Evolutionary conservation across 768 basidiomycete genomes (phyloP).

Genomic region (Mycena vitilis): DNA sequence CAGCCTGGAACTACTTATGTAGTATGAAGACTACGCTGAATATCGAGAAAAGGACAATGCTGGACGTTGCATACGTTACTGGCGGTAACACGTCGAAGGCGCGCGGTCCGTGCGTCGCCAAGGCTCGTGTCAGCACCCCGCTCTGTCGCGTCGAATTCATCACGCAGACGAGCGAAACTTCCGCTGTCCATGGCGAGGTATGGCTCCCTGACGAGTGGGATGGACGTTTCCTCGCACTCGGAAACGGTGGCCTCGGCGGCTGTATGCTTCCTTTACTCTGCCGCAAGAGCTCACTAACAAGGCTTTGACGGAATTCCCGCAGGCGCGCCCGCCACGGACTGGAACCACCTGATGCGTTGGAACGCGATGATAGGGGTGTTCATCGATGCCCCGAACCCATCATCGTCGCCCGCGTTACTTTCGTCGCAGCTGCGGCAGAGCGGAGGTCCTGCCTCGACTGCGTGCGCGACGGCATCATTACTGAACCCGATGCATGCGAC

Average conservation of each 20-base stretch:
- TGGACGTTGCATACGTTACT: constrained; percentile 18
- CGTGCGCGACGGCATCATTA: constrained; percentile 39
- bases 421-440: constrained; percentile 28
- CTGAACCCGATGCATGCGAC: constrained; percentile 40
- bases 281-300: background rate
- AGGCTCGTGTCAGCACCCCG: constrained; percentile 1
- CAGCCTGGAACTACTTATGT: background rate
- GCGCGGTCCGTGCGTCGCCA: constrained; percentile 1
- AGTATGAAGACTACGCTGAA: constrained; percentile 14
- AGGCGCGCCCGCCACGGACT: constrained; percentile 40
- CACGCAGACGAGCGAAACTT: constrained; percentile 19
- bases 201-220: constrained; percentile 36
- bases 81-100: constrained; percentile 1
- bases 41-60: constrained; percentile 29
- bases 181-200: constrained; percentile 22
- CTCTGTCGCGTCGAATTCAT: constrained; percentile 29
- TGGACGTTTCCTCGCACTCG: constrained; percentile 29
- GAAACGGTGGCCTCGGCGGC: constrained; percentile 35
- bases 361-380: background rate
- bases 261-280: constrained; percentile 8
- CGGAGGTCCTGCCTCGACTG: constrained; percentile 39
- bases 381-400: constrained; percentile 29
- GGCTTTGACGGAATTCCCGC: constrained; percentile 46
- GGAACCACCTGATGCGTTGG: constrained; percentile 30
- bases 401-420: constrained; percentile 33